A percentile compares a stretch with the other conserved stretches of the same genome.
Evolutionary conservation across 1,139 yeast species (phyloP).

Genomic region (Geotrichum bryndzae): DNA sequence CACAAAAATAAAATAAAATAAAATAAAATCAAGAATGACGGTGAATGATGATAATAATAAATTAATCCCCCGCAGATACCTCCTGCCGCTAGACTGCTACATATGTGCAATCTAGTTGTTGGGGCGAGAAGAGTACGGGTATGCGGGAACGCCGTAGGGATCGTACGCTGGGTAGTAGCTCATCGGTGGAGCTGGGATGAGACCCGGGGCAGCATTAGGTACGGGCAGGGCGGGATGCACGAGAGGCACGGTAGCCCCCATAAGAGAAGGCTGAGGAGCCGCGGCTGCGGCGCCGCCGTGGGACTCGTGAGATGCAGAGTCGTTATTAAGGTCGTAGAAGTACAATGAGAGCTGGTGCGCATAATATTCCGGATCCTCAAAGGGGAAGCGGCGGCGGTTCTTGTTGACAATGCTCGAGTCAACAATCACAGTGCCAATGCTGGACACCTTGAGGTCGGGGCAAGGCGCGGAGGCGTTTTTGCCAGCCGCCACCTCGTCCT

Average conservation of each 20-base stretch:
- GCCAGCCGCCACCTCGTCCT: not conserved
- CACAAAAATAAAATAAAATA: not conserved
- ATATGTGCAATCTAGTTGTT: not conserved
- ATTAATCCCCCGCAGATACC: constrained; percentile 1
- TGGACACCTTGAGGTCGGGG: not conserved
- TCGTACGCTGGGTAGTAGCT: constrained; percentile 3
- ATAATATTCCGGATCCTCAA: constrained; percentile 5
- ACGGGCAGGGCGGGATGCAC: not conserved
- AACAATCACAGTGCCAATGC: constrained; percentile 8
- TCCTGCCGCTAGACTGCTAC: not conserved
- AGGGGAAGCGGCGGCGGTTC: not conserved
- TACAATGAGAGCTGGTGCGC: constrained; percentile 4
- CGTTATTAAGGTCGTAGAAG: not conserved
- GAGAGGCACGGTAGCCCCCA: constrained; percentile 6
- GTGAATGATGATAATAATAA: constrained; percentile 6
- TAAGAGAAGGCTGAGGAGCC: constrained; percentile 1
- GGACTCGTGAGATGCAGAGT: constrained; percentile 22
- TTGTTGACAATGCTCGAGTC: constrained; percentile 14
- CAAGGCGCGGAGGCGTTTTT: not conserved
- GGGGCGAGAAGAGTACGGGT: not conserved
- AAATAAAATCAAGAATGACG: not conserved
- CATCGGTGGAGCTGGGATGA: not conserved
- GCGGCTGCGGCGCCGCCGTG: constrained; percentile 34
- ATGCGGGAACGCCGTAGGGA: constrained; percentile 1
- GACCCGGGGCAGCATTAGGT: not conserved